Conservation (phyloP, 2,329 filamentous ascomycete species). For the Fusarium austroafricanum region DNA sequence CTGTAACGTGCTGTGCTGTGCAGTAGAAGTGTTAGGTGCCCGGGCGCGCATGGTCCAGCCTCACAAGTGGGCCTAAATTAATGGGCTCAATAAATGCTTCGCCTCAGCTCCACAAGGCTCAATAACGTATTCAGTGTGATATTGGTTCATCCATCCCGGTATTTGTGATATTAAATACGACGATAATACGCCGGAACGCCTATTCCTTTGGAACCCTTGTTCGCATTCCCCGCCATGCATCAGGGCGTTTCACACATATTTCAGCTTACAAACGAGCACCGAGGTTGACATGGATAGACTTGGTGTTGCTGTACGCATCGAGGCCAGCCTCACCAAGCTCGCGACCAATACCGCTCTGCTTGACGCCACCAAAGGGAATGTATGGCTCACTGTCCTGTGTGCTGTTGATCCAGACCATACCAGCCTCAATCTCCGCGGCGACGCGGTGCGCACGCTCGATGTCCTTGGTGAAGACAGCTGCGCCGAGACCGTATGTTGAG, state of each 20-base stretch:
- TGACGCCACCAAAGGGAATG: conserved; percentile 45
- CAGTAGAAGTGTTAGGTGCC: background rate
- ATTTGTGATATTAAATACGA: conserved; percentile 26
- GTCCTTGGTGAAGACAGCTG: conserved; percentile 82
- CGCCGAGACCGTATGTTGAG: conserved; percentile 81
- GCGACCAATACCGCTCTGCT: conserved; percentile 46
- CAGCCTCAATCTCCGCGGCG: conserved; percentile 77
- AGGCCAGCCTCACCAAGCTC: conserved; percentile 45
- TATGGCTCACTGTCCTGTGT: conserved; percentile 45
- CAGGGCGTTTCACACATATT: background rate
- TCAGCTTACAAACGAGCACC: conserved; percentile 38
- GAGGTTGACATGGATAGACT: conserved; percentile 45
- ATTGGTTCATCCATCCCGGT: conserved; percentile 7
- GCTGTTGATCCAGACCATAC: conserved; percentile 66
- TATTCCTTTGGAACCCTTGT: background rate
- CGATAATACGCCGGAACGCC: conserved; percentile 33
- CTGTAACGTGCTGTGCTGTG: too few species aligned
- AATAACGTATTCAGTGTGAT: background rate
- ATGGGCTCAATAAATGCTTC: conserved; percentile 10
- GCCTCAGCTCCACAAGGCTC: conserved; percentile 8
- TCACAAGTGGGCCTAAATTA: background rate
- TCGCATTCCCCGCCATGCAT: background rate
- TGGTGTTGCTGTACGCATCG: conserved; percentile 45
- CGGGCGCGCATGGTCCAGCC: background rate
- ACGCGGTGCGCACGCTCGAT: conserved; percentile 84